phyloP scores from a whole-genome alignment of 2,329 filamentous ascomycete species.

The Epicoccum sorghinum region DNA sequence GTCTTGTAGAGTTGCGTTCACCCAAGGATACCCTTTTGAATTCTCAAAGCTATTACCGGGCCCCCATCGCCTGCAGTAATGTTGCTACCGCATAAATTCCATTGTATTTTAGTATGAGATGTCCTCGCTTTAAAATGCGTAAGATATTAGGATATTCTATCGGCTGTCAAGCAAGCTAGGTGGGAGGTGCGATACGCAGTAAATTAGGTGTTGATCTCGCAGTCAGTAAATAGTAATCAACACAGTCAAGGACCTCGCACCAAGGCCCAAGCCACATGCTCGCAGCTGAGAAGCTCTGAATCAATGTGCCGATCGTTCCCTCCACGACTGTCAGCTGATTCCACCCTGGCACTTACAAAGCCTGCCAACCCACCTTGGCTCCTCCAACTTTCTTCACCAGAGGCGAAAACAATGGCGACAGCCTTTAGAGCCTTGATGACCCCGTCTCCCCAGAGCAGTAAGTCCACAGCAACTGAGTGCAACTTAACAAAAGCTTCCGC shows the following conservation, averaged over 20 bases:
- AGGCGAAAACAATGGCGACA: too few species aligned
- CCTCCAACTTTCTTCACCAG: too few species aligned
- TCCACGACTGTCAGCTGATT: too few species aligned
- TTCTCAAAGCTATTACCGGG: conserved; percentile 1
- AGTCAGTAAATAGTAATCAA: conserved; percentile 2
- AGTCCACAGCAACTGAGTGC: neutral
- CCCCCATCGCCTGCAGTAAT: neutral
- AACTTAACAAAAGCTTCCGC: neutral
- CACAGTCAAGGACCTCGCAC: neutral
- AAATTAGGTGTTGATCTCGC: neutral
- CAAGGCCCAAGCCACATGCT: neutral
- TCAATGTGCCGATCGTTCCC: too few species aligned
- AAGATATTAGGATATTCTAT: too few species aligned
- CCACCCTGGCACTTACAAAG: too few species aligned
- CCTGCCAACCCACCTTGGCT: too few species aligned
- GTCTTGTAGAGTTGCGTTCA: neutral
- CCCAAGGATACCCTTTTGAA: conserved; percentile 12
- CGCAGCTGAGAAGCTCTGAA: too few species aligned
- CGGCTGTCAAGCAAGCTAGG: neutral
- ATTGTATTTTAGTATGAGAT: neutral
- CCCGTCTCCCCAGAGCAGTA: too few species aligned
- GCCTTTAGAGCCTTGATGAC: too few species aligned
- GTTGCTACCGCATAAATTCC: neutral
- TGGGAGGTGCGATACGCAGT: neutral
- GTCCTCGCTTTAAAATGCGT: too few species aligned